These are phyloP conservation scores for Arthroderma sp. DNA, from an alignment of 2,329 filamentous ascomycete genomes.

Conservation along the genomic window DNA sequence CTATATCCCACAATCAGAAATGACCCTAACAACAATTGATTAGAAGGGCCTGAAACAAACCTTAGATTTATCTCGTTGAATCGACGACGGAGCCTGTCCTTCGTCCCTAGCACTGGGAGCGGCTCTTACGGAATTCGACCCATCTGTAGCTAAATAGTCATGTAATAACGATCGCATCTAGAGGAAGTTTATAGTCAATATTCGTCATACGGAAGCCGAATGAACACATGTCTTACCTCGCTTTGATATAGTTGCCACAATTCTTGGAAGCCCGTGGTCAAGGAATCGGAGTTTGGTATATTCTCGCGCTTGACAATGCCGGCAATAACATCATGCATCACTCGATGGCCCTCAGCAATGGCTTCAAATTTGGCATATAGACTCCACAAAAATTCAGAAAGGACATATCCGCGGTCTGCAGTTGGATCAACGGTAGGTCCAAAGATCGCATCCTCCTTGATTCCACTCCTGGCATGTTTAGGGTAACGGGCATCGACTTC, in stretches of 20 bases:
- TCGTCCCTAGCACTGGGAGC: slow-evolving; percentile 37
- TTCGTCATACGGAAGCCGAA: neutral
- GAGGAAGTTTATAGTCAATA: slow-evolving; percentile 1
- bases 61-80: slow-evolving; percentile 36
- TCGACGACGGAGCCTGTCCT: slow-evolving; percentile 40
- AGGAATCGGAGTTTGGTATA: slow-evolving; percentile 44
- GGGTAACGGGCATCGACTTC: slow-evolving; percentile 90
- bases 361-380: slow-evolving; percentile 95
- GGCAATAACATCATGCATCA: slow-evolving; percentile 83
- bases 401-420: slow-evolving; percentile 66
- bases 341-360: slow-evolving; percentile 86
- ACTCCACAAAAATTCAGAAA: slow-evolving; percentile 83
- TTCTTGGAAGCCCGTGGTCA: slow-evolving; percentile 86
- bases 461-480: slow-evolving; percentile 49
- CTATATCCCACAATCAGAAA: slow-evolving; percentile 23
- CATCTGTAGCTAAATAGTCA: slow-evolving; percentile 90
- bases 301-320: slow-evolving; percentile 76
- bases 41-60: slow-evolving; percentile 13
- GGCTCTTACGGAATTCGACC: slow-evolving; percentile 51
- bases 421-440: slow-evolving; percentile 58
- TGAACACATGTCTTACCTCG: slow-evolving; percentile 38
- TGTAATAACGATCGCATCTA: slow-evolving; percentile 78
- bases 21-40: neutral
- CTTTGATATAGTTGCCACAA: slow-evolving; percentile 97
- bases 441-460: slow-evolving; percentile 34